These are phyloP conservation scores for Atractiella rhizophila DNA, from an alignment of 768 basidiomycete species.

Conservation along the genomic window DNA sequence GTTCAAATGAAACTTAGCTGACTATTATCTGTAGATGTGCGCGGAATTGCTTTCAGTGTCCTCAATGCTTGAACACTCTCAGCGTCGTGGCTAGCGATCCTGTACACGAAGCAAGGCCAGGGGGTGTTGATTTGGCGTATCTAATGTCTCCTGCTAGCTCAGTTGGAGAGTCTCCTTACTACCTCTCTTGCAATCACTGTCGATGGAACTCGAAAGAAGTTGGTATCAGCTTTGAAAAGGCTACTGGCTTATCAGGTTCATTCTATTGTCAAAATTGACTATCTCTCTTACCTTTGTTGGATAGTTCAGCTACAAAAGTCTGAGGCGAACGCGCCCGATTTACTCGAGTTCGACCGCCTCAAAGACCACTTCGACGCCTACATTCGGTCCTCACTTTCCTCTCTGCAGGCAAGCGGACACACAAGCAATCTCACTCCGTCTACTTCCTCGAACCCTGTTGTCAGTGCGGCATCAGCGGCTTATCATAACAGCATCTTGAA, in stretches of 20 bases:
- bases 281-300: background rate
- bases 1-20: background rate
- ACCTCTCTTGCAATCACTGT: constrained; percentile 73
- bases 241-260: constrained; percentile 76
- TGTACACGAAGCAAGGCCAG: background rate
- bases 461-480: constrained; percentile 54
- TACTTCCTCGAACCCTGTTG: constrained; percentile 43
- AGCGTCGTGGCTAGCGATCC: constrained; percentile 53
- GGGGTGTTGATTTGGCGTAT: background rate
- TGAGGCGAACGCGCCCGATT: constrained; percentile 61
- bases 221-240: constrained; percentile 82
- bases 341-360: constrained; percentile 70
- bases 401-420: constrained; percentile 8
- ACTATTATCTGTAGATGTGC: constrained; percentile 43
- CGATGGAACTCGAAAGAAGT: constrained; percentile 84
- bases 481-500: too few species aligned
- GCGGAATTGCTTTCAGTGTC: constrained; percentile 90
- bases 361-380: constrained; percentile 95
- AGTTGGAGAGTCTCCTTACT: constrained; percentile 65
- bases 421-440: constrained; percentile 15
- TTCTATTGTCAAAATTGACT: background rate
- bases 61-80: constrained; percentile 68
- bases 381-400: constrained; percentile 31
- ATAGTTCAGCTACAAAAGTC: constrained; percentile 71
- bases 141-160: constrained; percentile 22